phyloP scores from a whole-genome alignment of 768 basidiomycete species.

The Sporobolomyces pararoseus region DNA sequence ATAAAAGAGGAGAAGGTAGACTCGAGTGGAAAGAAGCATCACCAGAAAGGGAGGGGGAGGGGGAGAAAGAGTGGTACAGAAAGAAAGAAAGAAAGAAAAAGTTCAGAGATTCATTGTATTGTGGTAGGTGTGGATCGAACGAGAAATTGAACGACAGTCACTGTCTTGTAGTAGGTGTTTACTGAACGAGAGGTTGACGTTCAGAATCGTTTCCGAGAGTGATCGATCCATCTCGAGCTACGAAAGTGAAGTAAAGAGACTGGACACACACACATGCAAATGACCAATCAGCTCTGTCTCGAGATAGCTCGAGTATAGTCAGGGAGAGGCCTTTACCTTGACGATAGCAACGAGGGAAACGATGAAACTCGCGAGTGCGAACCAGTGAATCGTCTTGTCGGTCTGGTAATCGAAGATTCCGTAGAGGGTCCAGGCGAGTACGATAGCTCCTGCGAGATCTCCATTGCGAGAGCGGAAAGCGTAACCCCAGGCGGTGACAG shows the following conservation, averaged over 20 bases:
- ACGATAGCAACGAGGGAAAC: constrained; percentile 77
- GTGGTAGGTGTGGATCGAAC: neutral
- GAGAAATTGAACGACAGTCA: neutral
- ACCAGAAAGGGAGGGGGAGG: no score
- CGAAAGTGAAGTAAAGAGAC: constrained; percentile 43
- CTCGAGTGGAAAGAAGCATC: no score
- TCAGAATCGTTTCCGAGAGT: constrained; percentile 73
- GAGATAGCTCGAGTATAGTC: neutral
- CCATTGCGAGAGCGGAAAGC: constrained; percentile 86
- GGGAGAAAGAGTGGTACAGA: no score
- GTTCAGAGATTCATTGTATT: no score
- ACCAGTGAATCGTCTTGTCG: constrained; percentile 82
- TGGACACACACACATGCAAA: constrained; percentile 27
- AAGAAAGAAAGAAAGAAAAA: no score
- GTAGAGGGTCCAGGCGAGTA: constrained; percentile 88
- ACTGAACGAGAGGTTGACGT: constrained; percentile 68
- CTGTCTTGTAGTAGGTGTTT: neutral
- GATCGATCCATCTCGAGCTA: constrained; percentile 53
- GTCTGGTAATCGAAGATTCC: constrained; percentile 62
- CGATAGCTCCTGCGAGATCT: constrained; percentile 85
- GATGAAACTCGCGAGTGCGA: constrained; percentile 76
- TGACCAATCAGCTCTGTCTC: no score
- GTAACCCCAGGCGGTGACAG: constrained; percentile 60
- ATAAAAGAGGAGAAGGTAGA: no score
- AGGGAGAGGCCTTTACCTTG: constrained; percentile 65